phyloP scores from a whole-genome alignment of 2,329 filamentous ascomycete species.

The Neofusicoccum laricinum region DNA sequence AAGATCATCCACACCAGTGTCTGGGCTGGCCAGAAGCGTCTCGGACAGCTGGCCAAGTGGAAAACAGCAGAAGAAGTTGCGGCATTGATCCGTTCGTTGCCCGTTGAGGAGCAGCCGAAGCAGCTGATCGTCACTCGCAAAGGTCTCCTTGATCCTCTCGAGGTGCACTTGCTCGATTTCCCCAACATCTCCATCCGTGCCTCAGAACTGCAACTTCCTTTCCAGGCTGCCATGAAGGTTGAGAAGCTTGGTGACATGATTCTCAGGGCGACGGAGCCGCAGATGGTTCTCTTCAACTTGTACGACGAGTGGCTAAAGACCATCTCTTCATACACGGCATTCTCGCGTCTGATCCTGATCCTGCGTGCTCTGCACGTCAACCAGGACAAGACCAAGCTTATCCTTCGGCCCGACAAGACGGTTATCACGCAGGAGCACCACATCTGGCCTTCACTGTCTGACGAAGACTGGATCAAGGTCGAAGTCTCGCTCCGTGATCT shows the following conservation, averaged over 20 bases:
- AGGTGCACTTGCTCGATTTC: slow-evolving; percentile 96
- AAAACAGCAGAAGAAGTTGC: slow-evolving; percentile 99
- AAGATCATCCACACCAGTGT: slow-evolving; percentile 99
- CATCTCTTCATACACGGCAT: slow-evolving; percentile 97
- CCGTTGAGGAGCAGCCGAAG: slow-evolving; percentile 97
- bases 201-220: slow-evolving; percentile 92
- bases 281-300: slow-evolving; percentile 99
- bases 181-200: slow-evolving; percentile 98
- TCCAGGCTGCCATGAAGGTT: slow-evolving; percentile 99
- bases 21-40: slow-evolving; percentile 98
- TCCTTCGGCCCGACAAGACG: slow-evolving; percentile 92
- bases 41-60: slow-evolving; percentile 97
- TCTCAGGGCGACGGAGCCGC: slow-evolving; percentile 92
- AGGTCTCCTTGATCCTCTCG: slow-evolving; percentile 91
- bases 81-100: slow-evolving; percentile 88
- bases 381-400: slow-evolving; percentile 95
- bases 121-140: slow-evolving; percentile 98
- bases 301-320: slow-evolving; percentile 99
- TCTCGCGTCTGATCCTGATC: slow-evolving; percentile 91
- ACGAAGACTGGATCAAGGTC: slow-evolving; percentile 99
- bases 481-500: slow-evolving; percentile 93
- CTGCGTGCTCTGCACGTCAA: slow-evolving; percentile 95
- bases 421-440: slow-evolving; percentile 98
- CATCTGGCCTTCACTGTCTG: slow-evolving; percentile 91
- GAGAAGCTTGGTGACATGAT: slow-evolving; percentile 99